Base-by-base conservation (phyloP, 2,329 filamentous ascomycete genomes). In the Exserohilum rostratum region DNA sequence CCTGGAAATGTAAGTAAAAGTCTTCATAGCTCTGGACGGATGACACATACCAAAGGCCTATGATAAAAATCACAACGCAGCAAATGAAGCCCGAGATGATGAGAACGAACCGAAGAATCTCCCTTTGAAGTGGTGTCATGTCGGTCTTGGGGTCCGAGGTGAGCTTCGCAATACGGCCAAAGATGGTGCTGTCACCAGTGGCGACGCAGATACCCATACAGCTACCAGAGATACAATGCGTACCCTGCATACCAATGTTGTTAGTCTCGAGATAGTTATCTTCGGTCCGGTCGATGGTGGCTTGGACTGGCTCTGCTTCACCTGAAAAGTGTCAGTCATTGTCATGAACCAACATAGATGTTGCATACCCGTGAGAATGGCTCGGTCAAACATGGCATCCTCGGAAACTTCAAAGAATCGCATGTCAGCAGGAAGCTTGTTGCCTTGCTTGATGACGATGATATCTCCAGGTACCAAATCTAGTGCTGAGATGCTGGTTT, bases 181-280 rank as follows among this genome's bases (percentile, higher is more conserved):
- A 91, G 18, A 93, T 86, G 0, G 90, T 91, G 12, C 77, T 79
- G 68, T 91, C 87, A 7, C 89, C 89, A 0, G 87, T 92, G 1
- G 86, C 85, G 10, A 93, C 85, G 2, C 90, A 87, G 9, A 92
- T 75, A 15, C 87, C 89, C 12, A 82, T 78, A 46, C 84, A 87
- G 18, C 79, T 86, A 3, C 90, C 90, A 6, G 86, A 86, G 3
- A 89, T 85, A 62, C 89, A 91, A 66, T 92, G 88, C 0, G 90
- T 91, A n/a, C 90, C 89, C 68, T 91, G 89, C 9, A 93, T 80
- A 18, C 89, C 89, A 48, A 93, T 90, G 64, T 86, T 89, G 47
- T 85, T 84, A 3, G 89, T 92, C 69, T 93, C 90, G 27, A 93
- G 84, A 66, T 90, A 91, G 71, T 91, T 91, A 34, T 82, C 78